Evolutionary conservation across 1,284 basidiomycete genomes (phyloP).

Genomic region (Ceratobasidium sp.): DNA sequence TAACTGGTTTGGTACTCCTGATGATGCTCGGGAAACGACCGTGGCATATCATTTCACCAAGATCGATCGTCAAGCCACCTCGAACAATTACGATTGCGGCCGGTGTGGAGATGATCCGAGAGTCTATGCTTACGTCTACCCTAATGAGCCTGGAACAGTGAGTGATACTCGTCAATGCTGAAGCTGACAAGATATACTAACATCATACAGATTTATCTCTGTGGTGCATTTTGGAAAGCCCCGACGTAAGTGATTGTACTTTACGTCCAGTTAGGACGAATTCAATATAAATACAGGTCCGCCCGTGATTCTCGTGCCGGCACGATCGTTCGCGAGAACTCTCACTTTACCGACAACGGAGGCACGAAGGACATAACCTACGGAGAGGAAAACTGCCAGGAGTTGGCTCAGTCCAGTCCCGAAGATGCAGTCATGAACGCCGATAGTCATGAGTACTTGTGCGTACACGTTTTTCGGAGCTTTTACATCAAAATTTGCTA

Average conservation of each 20-base stretch:
- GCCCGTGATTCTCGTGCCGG: constrained; percentile 44
- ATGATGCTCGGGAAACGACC: neutral
- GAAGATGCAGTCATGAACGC: constrained; percentile 39
- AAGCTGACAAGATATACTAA: no score
- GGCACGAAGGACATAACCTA: constrained; percentile 44
- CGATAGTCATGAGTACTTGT: constrained; percentile 21
- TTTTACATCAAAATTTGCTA: neutral
- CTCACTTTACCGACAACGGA: constrained; percentile 37
- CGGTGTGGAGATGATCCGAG: constrained; percentile 9
- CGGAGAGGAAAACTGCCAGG: neutral
- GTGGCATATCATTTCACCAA: constrained; percentile 6
- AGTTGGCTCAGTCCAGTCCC: constrained; percentile 1
- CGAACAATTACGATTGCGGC: constrained; percentile 35
- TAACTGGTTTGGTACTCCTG: neutral
- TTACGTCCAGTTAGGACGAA: neutral
- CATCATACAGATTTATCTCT: constrained; percentile 5
- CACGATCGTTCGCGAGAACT: constrained; percentile 45
- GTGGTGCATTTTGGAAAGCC: constrained; percentile 32
- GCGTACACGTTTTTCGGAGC: neutral
- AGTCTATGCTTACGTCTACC: constrained; percentile 44
- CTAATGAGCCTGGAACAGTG: constrained; percentile 23
- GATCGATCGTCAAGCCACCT: neutral
- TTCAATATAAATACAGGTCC: neutral
- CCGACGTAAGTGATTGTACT: neutral
- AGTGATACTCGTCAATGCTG: neutral